phyloP scores from a whole-genome alignment of 345 rosid genomes.

The Sonneratia alba region DNA sequence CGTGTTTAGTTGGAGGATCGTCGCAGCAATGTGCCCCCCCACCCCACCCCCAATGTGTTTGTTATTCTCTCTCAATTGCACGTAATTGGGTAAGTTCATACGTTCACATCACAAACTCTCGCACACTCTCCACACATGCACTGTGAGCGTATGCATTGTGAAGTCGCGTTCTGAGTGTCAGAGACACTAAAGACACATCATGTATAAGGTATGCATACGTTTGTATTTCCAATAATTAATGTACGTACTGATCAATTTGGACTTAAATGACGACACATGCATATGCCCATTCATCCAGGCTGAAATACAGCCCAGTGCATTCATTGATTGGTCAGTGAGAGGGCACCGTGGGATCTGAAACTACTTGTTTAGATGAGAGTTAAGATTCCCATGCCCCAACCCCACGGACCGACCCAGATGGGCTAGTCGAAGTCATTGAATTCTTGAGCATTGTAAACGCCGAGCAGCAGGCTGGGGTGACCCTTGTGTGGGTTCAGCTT shows the following conservation, averaged over 20 bases:
- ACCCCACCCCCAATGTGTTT: too few species aligned
- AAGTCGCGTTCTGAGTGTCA: neutral
- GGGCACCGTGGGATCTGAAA: neutral
- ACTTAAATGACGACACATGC: neutral
- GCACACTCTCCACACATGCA: neutral
- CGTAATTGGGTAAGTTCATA: neutral
- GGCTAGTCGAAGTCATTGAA: too few species aligned
- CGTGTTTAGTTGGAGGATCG: neutral
- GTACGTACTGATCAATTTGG: neutral
- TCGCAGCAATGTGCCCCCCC: neutral
- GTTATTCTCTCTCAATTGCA: neutral
- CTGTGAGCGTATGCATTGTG: too few species aligned
- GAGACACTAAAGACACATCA: too few species aligned
- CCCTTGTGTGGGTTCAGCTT: too few species aligned
- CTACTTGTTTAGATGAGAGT: neutral
- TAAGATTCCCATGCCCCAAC: neutral
- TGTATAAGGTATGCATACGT: neutral
- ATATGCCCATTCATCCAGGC: neutral
- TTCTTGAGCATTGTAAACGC: too few species aligned
- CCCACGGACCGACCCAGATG: too few species aligned
- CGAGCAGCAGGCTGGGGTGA: too few species aligned
- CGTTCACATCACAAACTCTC: conserved; percentile 2
- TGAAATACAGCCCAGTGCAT: neutral
- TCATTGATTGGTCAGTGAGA: neutral
- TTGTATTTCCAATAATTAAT: neutral